Conservation (phyloP, 2,329 filamentous ascomycete species). For the Sporothrix brasiliensis region DNA sequence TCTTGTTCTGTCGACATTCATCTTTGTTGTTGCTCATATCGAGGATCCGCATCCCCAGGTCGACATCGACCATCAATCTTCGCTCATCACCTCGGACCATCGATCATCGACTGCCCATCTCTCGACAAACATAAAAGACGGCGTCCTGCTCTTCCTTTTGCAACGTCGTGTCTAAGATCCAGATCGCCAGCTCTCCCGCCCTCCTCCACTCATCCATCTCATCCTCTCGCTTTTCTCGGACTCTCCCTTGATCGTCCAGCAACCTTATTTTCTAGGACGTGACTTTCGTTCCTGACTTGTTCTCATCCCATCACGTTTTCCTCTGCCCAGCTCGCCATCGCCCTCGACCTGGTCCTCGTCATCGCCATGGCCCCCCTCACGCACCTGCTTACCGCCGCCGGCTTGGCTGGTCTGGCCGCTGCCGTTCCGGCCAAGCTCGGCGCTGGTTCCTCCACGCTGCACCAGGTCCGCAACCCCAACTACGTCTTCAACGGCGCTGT, state of each 20-base stretch:
- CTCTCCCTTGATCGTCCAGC: slow-evolving; percentile 15
- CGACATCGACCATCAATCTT: not conserved
- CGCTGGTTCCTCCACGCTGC: slow-evolving; percentile 46
- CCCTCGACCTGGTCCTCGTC: not conserved
- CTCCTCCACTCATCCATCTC: not conserved
- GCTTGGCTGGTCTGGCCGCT: slow-evolving; percentile 41
- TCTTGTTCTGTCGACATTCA: not conserved
- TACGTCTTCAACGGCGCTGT: slow-evolving; percentile 43
- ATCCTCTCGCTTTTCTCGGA: slow-evolving; percentile 1
- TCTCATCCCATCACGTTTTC: not conserved
- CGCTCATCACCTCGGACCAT: not conserved
- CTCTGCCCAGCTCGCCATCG: not conserved
- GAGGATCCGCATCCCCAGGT: not conserved
- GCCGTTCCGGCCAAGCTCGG: slow-evolving; percentile 41
- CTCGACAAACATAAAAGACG: slow-evolving; percentile 11
- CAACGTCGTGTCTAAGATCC: slow-evolving; percentile 11
- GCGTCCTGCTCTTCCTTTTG: slow-evolving; percentile 4
- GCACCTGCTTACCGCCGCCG: slow-evolving; percentile 38
- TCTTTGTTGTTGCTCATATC: not conserved
- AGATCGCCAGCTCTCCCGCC: slow-evolving; percentile 20
- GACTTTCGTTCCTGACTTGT: not conserved
- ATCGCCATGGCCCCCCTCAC: slow-evolving; percentile 30
- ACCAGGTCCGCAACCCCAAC: slow-evolving; percentile 45
- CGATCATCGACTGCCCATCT: not conserved
- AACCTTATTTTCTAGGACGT: not conserved